These are phyloP conservation scores for Cydonia oblonga DNA, from an alignment of 331 rosid species.

Conservation along the genomic window DNA sequence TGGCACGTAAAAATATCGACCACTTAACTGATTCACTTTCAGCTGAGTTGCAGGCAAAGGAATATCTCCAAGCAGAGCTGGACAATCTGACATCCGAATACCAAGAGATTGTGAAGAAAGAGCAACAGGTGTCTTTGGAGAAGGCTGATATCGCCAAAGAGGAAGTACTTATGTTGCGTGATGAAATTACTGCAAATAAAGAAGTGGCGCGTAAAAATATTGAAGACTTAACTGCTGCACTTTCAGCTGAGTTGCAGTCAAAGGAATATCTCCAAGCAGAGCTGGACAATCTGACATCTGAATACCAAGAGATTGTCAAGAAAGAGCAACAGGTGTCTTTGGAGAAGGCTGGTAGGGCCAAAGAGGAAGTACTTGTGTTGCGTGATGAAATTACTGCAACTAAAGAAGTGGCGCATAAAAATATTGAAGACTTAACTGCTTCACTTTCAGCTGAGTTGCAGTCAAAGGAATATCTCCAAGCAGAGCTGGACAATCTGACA, in stretches of 20 bases:
- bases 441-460: constrained; percentile 50
- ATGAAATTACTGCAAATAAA: constrained; percentile 42
- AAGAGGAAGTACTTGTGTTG: constrained; percentile 9
- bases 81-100: constrained; percentile 1
- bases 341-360: constrained; percentile 59
- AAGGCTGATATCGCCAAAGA: constrained; percentile 43
- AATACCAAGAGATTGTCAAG: constrained; percentile 35
- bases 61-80: constrained; percentile 57
- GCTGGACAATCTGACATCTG: constrained; percentile 42
- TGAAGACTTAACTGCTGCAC: constrained; percentile 43
- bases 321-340: constrained; percentile 34
- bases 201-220: constrained; percentile 44
- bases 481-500: constrained; percentile 49
- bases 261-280: constrained; percentile 57
- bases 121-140: constrained; percentile 37
- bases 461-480: constrained; percentile 57
- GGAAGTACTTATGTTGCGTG: constrained; percentile 20
- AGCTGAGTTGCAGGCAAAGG: constrained; percentile 53
- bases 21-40: constrained; percentile 43
- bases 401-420: constrained; percentile 42
- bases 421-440: constrained; percentile 45
- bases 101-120: constrained; percentile 38
- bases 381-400: constrained; percentile 43
- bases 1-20: constrained; percentile 44
- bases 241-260: constrained; percentile 51